phyloP scores from a whole-genome alignment of 2,329 filamentous ascomycete species.

The Harringtonia lauricola region DNA sequence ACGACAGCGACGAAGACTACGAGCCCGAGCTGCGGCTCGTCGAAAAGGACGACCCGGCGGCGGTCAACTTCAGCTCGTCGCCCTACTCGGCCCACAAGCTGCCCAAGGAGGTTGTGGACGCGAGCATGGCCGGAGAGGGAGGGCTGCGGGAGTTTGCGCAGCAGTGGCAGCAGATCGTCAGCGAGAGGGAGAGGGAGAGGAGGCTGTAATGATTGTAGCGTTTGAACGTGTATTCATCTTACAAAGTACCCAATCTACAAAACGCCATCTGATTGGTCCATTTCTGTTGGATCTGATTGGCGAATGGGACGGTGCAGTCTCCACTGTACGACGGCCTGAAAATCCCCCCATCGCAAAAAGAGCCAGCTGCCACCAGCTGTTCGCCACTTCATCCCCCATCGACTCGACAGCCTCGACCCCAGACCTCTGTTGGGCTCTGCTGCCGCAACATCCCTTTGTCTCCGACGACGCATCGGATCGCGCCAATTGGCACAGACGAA shows the following conservation, averaged over 20 bases:
- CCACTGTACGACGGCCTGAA: no score
- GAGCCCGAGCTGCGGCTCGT: slow-evolving; percentile 74
- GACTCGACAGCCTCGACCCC: background rate
- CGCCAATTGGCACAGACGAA: background rate
- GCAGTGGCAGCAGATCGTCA: slow-evolving; percentile 54
- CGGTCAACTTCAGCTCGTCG: slow-evolving; percentile 72
- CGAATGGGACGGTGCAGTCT: slow-evolving; percentile 4
- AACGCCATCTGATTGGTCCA: background rate
- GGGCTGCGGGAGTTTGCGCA: slow-evolving; percentile 71
- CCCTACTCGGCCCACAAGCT: slow-evolving; percentile 94
- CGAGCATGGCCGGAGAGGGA: slow-evolving; percentile 55
- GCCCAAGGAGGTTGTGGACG: slow-evolving; percentile 81
- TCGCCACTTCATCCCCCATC: slow-evolving; percentile 2
- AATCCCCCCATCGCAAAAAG: no score
- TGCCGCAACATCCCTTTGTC: no score
- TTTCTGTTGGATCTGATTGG: slow-evolving; percentile 1
- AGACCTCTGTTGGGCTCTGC: background rate
- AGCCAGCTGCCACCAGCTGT: slow-evolving; percentile 13
- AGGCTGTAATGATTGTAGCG: background rate
- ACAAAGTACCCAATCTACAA: background rate
- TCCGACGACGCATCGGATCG: no score
- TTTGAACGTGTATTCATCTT: background rate
- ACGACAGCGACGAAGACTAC: slow-evolving; percentile 33
- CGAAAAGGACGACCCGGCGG: slow-evolving; percentile 69
- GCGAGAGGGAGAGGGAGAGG: slow-evolving; percentile 2